These are phyloP conservation scores for Bodo saltans DNA, from an alignment of 78 protist species.

Conservation along the genomic window DNA sequence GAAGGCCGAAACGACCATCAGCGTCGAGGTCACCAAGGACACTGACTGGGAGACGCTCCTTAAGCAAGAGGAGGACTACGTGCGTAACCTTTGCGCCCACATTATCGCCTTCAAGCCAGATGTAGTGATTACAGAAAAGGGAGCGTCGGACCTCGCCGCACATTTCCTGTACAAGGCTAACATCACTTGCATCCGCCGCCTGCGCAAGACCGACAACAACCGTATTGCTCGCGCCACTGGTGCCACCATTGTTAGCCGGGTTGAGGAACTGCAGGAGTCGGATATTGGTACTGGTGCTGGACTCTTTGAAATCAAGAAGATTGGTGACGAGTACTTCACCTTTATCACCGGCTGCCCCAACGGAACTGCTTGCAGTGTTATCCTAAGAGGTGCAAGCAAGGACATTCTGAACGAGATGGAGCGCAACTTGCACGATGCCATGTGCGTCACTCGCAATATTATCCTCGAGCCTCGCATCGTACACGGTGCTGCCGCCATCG, in stretches of 20 bases:
- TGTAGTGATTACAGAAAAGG: slow-evolving; percentile 98
- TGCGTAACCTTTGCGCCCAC: slow-evolving; percentile 71
- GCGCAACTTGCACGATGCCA: slow-evolving; percentile 92
- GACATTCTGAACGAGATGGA: slow-evolving; percentile 96
- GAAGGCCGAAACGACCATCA: slow-evolving; percentile 93
- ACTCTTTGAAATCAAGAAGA: slow-evolving; percentile 86
- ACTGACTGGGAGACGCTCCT: slow-evolving; percentile 72
- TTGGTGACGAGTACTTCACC: slow-evolving; percentile 97
- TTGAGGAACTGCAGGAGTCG: slow-evolving; percentile 88
- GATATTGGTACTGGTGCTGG: slow-evolving; percentile 93
- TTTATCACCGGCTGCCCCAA: slow-evolving; percentile 91
- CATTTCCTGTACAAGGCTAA: slow-evolving; percentile 84
- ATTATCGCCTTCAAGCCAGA: slow-evolving; percentile 94
- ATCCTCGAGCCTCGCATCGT: slow-evolving; percentile 85
- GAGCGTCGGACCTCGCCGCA: slow-evolving; percentile 82
- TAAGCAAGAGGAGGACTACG: slow-evolving; percentile 88
- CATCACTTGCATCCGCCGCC: slow-evolving; percentile 92
- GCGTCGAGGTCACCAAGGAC: slow-evolving; percentile 83
- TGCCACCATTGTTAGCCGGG: slow-evolving; percentile 90
- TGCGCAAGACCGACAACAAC: slow-evolving; percentile 96
- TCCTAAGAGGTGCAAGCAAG: slow-evolving; percentile 97
- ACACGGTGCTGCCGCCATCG: slow-evolving; percentile 99
- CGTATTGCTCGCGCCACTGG: slow-evolving; percentile 98
- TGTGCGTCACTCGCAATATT: slow-evolving; percentile 94
- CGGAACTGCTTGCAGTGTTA: slow-evolving; percentile 97